Evolutionary conservation across 805 yeast genomes (phyloP).

Genomic region (Suhomyces pyralidae): DNA sequence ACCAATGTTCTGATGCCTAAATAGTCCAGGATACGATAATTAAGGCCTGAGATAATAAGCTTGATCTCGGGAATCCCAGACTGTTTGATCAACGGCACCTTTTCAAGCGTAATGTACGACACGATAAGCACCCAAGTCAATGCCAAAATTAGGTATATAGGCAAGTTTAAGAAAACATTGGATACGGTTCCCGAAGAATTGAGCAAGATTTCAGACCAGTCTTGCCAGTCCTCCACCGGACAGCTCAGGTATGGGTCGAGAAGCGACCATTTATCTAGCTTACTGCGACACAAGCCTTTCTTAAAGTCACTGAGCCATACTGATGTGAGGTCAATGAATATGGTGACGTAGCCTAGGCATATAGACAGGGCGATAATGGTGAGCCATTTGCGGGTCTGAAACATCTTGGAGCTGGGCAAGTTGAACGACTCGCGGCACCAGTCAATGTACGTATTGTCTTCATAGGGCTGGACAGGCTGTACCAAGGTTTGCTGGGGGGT

Average conservation of each 20-base stretch:
- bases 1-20: conserved; percentile 51
- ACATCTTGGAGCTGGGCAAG: conserved; percentile 11
- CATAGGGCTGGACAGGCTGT: conserved; percentile 20
- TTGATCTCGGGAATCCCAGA: conserved; percentile 77
- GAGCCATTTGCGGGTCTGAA: conserved; percentile 43
- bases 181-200: conserved; percentile 16
- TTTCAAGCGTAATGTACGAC: conserved; percentile 25
- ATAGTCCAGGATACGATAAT: conserved; percentile 44
- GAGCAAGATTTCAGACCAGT: conserved; percentile 34
- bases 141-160: conserved; percentile 33
- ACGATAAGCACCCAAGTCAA: conserved; percentile 22
- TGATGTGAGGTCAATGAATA: conserved; percentile 47
- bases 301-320: conserved; percentile 52
- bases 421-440: conserved; percentile 48
- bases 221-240: conserved; percentile 38
- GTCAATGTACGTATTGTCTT: conserved; percentile 45
- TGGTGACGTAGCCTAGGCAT: conserved; percentile 46
- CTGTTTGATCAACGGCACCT: conserved; percentile 30
- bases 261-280: conserved; percentile 38
- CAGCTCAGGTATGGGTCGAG: conserved; percentile 43
- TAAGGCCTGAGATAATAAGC: conserved; percentile 63
- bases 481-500: not conserved
- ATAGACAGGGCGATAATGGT: conserved; percentile 45
- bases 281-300: conserved; percentile 48
- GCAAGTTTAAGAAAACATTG: conserved; percentile 29